phyloP scores from a whole-genome alignment of 768 basidiomycete genomes.

The Chalciporus piperatus region DNA sequence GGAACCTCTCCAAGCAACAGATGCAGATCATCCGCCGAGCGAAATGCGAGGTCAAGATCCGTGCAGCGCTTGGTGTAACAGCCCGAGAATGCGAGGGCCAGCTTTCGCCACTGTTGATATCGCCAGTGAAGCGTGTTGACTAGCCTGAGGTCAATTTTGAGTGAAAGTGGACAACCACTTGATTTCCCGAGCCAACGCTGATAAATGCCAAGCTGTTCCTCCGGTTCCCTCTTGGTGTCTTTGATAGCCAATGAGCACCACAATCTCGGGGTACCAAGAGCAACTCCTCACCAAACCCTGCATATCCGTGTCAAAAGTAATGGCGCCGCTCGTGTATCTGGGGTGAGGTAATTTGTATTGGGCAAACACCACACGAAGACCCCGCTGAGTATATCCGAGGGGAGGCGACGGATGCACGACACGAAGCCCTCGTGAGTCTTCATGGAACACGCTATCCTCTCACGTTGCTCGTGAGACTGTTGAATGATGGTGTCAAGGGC shows the following conservation, averaged over 20 bases:
- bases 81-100: slow-evolving; percentile 15
- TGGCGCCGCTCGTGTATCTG: slow-evolving; percentile 29
- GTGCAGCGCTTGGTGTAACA: slow-evolving; percentile 12
- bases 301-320: slow-evolving; percentile 41
- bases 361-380: slow-evolving; percentile 43
- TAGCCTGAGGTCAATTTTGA: slow-evolving; percentile 14
- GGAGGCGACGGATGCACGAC: slow-evolving; percentile 35
- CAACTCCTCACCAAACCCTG: slow-evolving; percentile 40
- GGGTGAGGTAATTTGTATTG: slow-evolving; percentile 20
- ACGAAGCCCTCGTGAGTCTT: slow-evolving; percentile 18
- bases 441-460: slow-evolving; percentile 14
- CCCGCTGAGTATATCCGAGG: slow-evolving; percentile 45
- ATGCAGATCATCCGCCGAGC: slow-evolving; percentile 1
- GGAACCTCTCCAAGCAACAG: slow-evolving; percentile 16
- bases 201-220: slow-evolving; percentile 8
- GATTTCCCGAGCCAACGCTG: slow-evolving; percentile 18
- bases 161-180: slow-evolving; percentile 17
- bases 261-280: slow-evolving; percentile 38
- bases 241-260: slow-evolving; percentile 42
- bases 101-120: too few relatives aligned
- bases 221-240: background rate
- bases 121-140: background rate
- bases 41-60: slow-evolving; percentile 9
- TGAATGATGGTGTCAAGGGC: background rate
- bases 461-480: slow-evolving; percentile 10